Evolutionary conservation across 805 yeast genomes (phyloP).

Genomic region (Saturnispora saitoi): DNA sequence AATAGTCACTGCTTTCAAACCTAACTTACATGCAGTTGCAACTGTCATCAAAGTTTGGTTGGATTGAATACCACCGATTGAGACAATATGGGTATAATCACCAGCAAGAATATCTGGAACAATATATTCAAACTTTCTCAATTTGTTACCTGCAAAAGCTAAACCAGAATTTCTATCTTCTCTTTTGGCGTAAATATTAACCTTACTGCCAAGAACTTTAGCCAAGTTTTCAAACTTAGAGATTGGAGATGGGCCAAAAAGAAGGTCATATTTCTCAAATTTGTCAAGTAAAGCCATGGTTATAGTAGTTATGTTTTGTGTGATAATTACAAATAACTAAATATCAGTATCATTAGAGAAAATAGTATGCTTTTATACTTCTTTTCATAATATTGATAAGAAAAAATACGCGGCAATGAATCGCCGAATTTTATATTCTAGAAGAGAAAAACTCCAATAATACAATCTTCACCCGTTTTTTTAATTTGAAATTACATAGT

Average conservation of each 20-base stretch:
- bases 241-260: conserved; percentile 31
- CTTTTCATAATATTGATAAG: background rate
- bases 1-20: conserved; percentile 29
- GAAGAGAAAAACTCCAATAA: no score
- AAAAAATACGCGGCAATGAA: background rate
- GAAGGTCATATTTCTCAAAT: conserved; percentile 22
- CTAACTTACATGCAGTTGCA: conserved; percentile 31
- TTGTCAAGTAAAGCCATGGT: conserved; percentile 17
- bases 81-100: conserved; percentile 29
- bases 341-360: background rate
- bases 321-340: background rate
- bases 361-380: background rate
- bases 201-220: conserved; percentile 25
- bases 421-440: background rate
- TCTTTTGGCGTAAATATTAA: conserved; percentile 29
- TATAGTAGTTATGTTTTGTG: background rate
- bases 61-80: conserved; percentile 30
- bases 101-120: conserved; percentile 29
- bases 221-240: conserved; percentile 26
- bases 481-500: no score
- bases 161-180: conserved; percentile 30
- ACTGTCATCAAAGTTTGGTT: conserved; percentile 31
- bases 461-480: no score
- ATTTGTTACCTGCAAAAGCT: conserved; percentile 30
- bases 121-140: conserved; percentile 28